Conservation (phyloP, 129 eudicot genomes). For the Saposhnikovia divaricata region DNA sequence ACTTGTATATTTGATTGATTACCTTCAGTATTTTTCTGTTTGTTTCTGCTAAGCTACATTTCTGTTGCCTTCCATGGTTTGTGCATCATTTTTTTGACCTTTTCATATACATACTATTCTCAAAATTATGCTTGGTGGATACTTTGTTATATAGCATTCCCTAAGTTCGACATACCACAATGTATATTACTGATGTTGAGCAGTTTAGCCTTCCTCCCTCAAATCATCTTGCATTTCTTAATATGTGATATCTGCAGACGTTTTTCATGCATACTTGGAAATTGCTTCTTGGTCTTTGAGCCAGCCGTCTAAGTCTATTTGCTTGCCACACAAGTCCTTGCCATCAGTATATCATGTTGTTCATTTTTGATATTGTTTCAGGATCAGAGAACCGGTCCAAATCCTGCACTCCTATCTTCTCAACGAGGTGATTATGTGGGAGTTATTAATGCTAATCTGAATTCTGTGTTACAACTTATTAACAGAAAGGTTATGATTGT, state of each 20-base stretch:
- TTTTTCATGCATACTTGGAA: background rate
- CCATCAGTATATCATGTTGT: background rate
- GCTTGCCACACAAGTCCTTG: background rate
- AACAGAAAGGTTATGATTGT: constrained; percentile 75
- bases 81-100: background rate
- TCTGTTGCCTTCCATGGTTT: background rate
- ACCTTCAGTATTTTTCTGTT: background rate
- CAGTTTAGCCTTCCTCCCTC: background rate
- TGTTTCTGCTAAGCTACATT: background rate
- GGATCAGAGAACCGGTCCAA: constrained; percentile 72
- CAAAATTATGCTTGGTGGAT: background rate
- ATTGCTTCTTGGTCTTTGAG: background rate
- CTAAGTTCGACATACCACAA: background rate
- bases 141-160: background rate
- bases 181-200: background rate
- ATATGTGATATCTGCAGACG: background rate
- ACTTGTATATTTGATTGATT: background rate
- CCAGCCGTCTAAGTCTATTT: background rate
- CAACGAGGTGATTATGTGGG: constrained; percentile 91
- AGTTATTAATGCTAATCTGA: constrained; percentile 59
- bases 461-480: constrained; percentile 64
- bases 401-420: constrained; percentile 77
- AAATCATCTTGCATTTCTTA: background rate
- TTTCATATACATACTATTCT: background rate
- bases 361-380: constrained; percentile 7